A percentile compares a stretch with the other conserved stretches of the same genome.
These are phyloP conservation scores for Trichoderma lentiforme DNA, from an alignment of 2,329 filamentous ascomycete species.

Conservation along the genomic window DNA sequence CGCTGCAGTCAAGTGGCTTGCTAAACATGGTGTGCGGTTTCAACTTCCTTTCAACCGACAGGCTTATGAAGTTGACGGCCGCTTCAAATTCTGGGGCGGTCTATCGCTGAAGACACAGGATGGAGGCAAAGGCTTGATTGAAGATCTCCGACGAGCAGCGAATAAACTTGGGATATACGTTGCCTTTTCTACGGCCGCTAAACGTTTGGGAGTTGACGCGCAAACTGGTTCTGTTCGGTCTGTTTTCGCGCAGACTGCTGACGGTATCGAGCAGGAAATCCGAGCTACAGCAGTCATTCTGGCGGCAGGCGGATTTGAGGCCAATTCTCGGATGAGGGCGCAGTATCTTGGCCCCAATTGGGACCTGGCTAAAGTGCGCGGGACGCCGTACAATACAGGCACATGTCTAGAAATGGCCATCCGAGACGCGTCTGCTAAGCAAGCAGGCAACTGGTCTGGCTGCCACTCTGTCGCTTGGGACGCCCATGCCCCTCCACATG, in stretches of 20 bases:
- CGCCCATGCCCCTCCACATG: slow-evolving; percentile 52
- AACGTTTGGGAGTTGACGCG: not conserved
- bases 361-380: not conserved
- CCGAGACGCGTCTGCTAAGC: not conserved
- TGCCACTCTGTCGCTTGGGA: slow-evolving; percentile 67
- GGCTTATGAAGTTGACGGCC: not conserved
- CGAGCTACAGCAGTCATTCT: not conserved
- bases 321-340: not conserved
- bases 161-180: not conserved
- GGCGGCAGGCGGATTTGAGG: not conserved
- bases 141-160: not conserved
- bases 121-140: not conserved
- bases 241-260: not conserved
- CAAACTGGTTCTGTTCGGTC: not conserved
- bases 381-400: not conserved
- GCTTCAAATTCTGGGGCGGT: not conserved
- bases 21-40: not conserved
- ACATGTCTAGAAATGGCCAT: not conserved
- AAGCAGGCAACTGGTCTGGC: slow-evolving; percentile 39
- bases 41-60: not conserved
- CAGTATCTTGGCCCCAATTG: not conserved
- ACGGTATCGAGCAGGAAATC: not conserved
- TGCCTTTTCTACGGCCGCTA: not conserved
- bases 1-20: not conserved
- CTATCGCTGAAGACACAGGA: not conserved